Evolutionary conservation across 1,284 basidiomycete genomes (phyloP), one percentile per base, ranked within the genome.

Genomic region (Lentinula novae-zelandiae): DNA sequence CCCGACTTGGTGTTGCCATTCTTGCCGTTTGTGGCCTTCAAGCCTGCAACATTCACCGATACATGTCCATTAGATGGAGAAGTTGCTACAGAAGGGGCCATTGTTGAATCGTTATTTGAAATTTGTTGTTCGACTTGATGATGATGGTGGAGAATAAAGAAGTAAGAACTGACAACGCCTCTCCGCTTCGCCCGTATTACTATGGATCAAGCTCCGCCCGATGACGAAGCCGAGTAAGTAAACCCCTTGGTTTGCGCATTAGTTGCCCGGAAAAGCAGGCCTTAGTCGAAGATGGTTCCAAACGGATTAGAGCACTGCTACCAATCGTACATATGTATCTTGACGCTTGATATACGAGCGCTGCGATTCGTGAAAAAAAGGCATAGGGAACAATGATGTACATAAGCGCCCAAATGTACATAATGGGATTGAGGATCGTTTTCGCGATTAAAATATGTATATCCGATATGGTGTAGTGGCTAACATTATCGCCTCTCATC

Each of bases 111-210:
- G 22, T 36, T 39, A 3, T 27, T 39, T 51, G 10, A 22, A 33
- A 31, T 20, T 13, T 17, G 34, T 51, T 15, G 5, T 20, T 15
- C 34, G 55, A 46, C 27, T n/a, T n/a, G 60, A 51, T 46, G 54
- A 57, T 61, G 60, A 54, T 57, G 54, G 60, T 61, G 20, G 17
- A 56, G 17, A 51, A 50, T 12, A 40, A 38, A 51, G 57, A 31
- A 44, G 54, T n/a, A 3, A 56, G 46, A 50, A 33, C 31, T 33
- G 50, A 13, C 27, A 51, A 31, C 31, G 50, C 50, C 50, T 46
- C 22, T 46, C 44, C 44, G 44, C 44, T 22, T 46, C 17, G n/a
- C 44, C 44, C 17, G n/a, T 46, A 27, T 27, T 27, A 27, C 27
- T 27, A 27, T 8, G 20, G 10, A 46, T 53, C 50, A 53, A 36